Percentiles rank a stretch among this genome's conserved stretches.
Conservation (phyloP, 2,329 filamentous ascomycete species). For the Grosmannia penicillata region DNA sequence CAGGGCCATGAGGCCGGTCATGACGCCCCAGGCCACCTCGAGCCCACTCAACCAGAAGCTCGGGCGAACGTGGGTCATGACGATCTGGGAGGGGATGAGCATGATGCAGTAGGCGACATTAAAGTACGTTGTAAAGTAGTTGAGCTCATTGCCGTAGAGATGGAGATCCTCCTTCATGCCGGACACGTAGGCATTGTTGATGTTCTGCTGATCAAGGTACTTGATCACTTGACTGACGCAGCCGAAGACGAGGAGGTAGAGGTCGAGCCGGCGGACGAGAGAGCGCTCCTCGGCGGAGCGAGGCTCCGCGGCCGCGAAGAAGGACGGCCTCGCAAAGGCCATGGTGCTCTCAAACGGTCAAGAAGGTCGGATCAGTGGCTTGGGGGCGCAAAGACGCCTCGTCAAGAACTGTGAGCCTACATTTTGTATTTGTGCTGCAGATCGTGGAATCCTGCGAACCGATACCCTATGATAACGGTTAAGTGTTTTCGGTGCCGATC, state of each 20-base stretch:
- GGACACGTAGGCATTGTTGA: conserved; percentile 23
- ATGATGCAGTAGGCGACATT: conserved; percentile 44
- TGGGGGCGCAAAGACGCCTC: no score
- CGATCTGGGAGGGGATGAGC: conserved; percentile 15
- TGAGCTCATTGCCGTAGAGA: conserved; percentile 37
- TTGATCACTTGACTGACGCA: conserved; percentile 33
- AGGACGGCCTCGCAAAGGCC: no score
- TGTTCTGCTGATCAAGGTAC: conserved; percentile 27
- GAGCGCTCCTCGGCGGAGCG: no score
- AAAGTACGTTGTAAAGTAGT: conserved; percentile 36
- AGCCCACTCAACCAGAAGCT: conserved; percentile 30
- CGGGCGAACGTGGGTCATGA: conserved; percentile 28
- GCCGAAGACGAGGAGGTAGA: conserved; percentile 25
- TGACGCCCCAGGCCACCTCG: conserved; percentile 19
- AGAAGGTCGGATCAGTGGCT: no score
- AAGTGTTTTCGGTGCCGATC: no score
- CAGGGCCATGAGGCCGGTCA: conserved; percentile 14
- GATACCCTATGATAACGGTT: no score
- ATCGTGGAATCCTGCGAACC: no score
- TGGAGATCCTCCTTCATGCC: conserved; percentile 34
- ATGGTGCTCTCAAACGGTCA: no score
- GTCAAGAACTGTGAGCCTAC: no score
- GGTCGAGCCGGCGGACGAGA: conserved; percentile 29
- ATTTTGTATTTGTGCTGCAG: no score
- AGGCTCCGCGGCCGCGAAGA: no score